Percentiles rank a stretch among this genome's conserved stretches.
phyloP scores from a whole-genome alignment of 1,284 basidiomycete species.

The Mycena citricolor region DNA sequence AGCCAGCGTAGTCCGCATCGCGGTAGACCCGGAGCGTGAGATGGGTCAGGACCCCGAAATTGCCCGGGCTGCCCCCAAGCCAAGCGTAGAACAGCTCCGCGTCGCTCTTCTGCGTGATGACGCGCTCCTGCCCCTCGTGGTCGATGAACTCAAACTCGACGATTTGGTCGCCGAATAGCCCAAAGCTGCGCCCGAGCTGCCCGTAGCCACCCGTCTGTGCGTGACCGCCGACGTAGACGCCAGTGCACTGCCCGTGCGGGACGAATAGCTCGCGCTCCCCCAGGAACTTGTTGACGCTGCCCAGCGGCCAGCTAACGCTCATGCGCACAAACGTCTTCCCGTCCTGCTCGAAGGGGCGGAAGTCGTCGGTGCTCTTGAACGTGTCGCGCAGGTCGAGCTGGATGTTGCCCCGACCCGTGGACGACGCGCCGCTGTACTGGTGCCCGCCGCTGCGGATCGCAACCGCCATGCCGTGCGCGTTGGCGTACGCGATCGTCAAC shows the following conservation, averaged over 20 bases:
- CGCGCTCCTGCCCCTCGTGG: conserved; percentile 10
- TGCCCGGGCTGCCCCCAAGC: conserved; percentile 21
- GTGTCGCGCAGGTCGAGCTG: conserved; percentile 13
- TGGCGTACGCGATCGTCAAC: conserved; percentile 8
- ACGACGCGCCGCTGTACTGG: conserved; percentile 21
- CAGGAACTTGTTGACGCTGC: conserved; percentile 15
- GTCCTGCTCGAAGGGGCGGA: conserved; percentile 14
- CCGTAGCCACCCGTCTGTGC: conserved; percentile 20
- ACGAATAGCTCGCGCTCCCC: conserved; percentile 14
- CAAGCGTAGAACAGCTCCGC: conserved; percentile 20
- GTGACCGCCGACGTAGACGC: conserved; percentile 16
- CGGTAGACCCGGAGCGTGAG: conserved; percentile 15
- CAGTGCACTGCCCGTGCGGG: conserved; percentile 16
- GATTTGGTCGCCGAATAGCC: conserved; percentile 14
- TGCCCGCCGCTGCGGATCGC: conserved; percentile 16
- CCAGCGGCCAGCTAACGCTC: conserved; percentile 15
- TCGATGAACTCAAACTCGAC: conserved; percentile 16
- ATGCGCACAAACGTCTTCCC: conserved; percentile 12
- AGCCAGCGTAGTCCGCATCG: conserved; percentile 12
- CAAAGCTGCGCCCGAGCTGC: conserved; percentile 18
- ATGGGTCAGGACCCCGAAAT: conserved; percentile 18
- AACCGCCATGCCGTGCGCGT: conserved; percentile 9
- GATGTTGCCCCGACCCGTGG: conserved; percentile 12
- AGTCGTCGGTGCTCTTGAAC: conserved; percentile 11
- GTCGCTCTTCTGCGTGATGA: conserved; percentile 12